Base-by-base conservation (phyloP, 2,329 filamentous ascomycete species). In the Ramularia endophylla region DNA sequence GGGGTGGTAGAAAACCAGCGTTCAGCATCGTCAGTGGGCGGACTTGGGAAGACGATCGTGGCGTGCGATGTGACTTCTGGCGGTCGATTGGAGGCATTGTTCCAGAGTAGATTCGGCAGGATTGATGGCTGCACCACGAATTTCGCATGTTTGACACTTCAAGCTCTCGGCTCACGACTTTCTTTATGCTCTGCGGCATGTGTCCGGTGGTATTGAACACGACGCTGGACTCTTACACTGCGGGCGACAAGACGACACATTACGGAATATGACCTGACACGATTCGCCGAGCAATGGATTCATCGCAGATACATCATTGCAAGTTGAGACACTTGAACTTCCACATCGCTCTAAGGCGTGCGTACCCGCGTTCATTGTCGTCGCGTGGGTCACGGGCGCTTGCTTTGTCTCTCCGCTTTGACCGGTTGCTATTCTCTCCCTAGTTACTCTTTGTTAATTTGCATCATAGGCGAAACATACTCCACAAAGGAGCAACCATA, bases 31-130 rank as follows among this genome's bases (percentile, higher is more conserved):
- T 64, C 5, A 57, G 72, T 52, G 70, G 65, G 1, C 65, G 61
- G 42, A 57, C 55, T 2, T 74, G 72, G 72, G 72, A 75, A 42
- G 71, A 63, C 2, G 68, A 67, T 0, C 57, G 72, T 15, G 71
- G 72, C 0, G 46, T 50, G 25, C 58, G 71, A 39, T 74, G 71
- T 47, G 65, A 67, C 18, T 66, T 73, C 33, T 74, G 71, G 71
- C 53, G 57, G 33, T 50, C 50, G 19, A 45, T 60, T 17, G 59
- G 43, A 2, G 44, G 41, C 33, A 38, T 53, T 8, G 56, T 61
- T 16, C 59, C 59, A 2, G 58, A 54, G 43, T 60, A 51, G 22
- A n/a, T n/a, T n/a, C n/a, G n/a, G n/a, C n/a, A n/a, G n/a, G n/a
- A n/a, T n/a, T n/a, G n/a, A n/a, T n/a, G n/a, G n/a, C n/a, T n/a